Conservation (phyloP, 129 eudicot species). For the Heracleum sosnowskyi region DNA sequence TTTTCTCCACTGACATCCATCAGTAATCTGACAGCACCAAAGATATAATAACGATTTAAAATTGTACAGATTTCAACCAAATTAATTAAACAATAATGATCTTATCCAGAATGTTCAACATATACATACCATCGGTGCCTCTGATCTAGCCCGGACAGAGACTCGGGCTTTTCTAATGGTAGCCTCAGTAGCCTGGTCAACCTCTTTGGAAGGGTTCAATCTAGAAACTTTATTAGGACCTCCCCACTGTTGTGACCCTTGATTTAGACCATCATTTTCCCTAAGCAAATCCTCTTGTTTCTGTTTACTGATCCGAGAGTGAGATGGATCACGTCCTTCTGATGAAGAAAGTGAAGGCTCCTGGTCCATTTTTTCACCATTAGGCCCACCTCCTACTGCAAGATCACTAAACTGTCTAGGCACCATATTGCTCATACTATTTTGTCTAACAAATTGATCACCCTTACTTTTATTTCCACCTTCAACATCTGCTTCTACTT, state of each 20-base stretch:
- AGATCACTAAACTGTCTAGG: conserved; percentile 43
- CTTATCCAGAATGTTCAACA: not conserved
- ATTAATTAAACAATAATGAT: not conserved
- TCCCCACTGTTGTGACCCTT: conserved; percentile 15
- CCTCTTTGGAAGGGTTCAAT: conserved; percentile 15
- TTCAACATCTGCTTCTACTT: conserved; percentile 21
- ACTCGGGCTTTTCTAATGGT: conserved; percentile 46
- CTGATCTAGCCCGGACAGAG: conserved; percentile 48
- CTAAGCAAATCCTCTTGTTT: conserved; percentile 2
- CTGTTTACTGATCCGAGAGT: conserved; percentile 10
- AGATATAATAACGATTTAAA: not conserved
- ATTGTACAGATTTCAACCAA: no score
- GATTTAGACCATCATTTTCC: conserved; percentile 20
- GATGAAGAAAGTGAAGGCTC: conserved; percentile 35
- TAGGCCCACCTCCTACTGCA: conserved; percentile 21
- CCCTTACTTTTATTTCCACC: not conserved
- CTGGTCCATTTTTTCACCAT: conserved; percentile 18
- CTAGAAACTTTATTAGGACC: conserved; percentile 21
- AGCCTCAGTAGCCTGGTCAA: conserved; percentile 54
- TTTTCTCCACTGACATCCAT: conserved; percentile 63
- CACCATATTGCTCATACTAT: conserved; percentile 10
- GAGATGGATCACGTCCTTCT: conserved; percentile 25
- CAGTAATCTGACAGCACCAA: conserved; percentile 30
- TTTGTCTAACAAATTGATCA: not conserved
- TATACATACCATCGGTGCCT: conserved; percentile 36